Evolutionary conservation across 345 rosid genomes (phyloP), one percentile per base, ranked within the genome.

Genomic region (Camelina laxa): DNA sequence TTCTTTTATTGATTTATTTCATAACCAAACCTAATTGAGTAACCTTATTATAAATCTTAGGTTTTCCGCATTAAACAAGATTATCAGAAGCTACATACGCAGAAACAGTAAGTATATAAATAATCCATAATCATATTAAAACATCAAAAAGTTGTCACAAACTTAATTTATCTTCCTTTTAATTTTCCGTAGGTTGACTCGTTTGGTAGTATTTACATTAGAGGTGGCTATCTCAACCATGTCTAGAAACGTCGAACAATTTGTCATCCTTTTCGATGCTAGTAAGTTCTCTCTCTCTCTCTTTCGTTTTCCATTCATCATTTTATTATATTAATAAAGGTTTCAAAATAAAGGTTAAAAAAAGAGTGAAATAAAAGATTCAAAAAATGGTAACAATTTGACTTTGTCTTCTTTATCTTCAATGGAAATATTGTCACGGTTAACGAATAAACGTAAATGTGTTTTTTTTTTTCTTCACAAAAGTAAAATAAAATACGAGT

Each of bases 41-140:
- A 10, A 10, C 33, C 1, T 15, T 3, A 33, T 42, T 20, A 1
- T 6, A 6, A 36, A 57, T 63, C 13, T 39, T 82, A 96, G 99
- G 83, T 96, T 69, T 96, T 96, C 67, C 87, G 99, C 41, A 85
- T 96, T 6, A 92, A 92, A 82, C 98, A 92, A 80, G 98, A 95
- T 48, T 89, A 89, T 74, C 92, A 87, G 67, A 96, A 96, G 86
- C 79, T 51, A 17, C 77, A 90, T 76, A 89, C 97, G 36, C 97
- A 90, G 78, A 95, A 90, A 84, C 79, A 80, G 99, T 95, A 58
- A 87, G 98, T 61, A 56, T 61, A 56, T 33, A 50, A 4, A 36
- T 19, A 4, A 69, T 6, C 0, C 20, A 41, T 51, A 6, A 6
- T 7, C 36, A 56, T 17, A 53, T 17, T 17, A 35, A 44, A 54